Evolutionary conservation across 441 rosid species (phyloP).

Genomic region (Bocquillonia castaneifolia): DNA sequence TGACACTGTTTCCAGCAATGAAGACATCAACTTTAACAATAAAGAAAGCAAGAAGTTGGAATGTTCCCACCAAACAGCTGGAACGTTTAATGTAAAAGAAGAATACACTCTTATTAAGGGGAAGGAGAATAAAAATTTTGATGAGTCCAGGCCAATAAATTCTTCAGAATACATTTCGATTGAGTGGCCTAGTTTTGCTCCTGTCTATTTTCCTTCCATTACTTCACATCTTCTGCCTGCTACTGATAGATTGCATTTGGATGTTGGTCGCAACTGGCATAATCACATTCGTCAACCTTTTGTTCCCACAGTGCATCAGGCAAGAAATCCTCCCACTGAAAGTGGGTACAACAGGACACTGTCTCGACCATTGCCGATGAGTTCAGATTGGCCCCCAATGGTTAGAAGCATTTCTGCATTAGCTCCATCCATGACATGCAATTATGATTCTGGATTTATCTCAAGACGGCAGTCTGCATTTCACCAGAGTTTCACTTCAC

Average conservation of each 20-base stretch:
- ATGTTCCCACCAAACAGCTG: conserved; percentile 29
- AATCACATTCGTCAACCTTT: conserved; percentile 72
- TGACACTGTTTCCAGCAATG: conserved; percentile 29
- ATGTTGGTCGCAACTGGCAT: conserved; percentile 88
- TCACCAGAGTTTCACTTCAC: conserved; percentile 49
- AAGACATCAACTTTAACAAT: conserved; percentile 29
- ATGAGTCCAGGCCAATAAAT: conserved; percentile 34
- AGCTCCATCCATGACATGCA: conserved; percentile 61
- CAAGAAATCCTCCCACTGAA: conserved; percentile 68
- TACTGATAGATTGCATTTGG: conserved; percentile 91
- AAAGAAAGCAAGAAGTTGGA: conserved; percentile 25
- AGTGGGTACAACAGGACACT: conserved; percentile 59
- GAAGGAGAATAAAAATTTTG: conserved; percentile 34
- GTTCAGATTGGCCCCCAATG: conserved; percentile 97
- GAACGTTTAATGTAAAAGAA: conserved; percentile 34
- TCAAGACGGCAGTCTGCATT: conserved; percentile 49
- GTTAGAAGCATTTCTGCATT: conserved; percentile 73
- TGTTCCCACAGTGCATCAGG: conserved; percentile 63
- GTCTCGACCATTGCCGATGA: conserved; percentile 73
- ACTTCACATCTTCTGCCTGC: conserved; percentile 82
- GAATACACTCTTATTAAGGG: conserved; percentile 36
- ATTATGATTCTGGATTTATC: conserved; percentile 69
- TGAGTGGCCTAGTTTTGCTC: conserved; percentile 83
- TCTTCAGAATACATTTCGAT: conserved; percentile 58
- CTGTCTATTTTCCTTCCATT: conserved; percentile 66